A percentile compares a stretch with the other conserved stretches of the same genome.
phyloP scores from a whole-genome alignment of 73 alveolate genomes.

The Tetrahymena borealis region DNA sequence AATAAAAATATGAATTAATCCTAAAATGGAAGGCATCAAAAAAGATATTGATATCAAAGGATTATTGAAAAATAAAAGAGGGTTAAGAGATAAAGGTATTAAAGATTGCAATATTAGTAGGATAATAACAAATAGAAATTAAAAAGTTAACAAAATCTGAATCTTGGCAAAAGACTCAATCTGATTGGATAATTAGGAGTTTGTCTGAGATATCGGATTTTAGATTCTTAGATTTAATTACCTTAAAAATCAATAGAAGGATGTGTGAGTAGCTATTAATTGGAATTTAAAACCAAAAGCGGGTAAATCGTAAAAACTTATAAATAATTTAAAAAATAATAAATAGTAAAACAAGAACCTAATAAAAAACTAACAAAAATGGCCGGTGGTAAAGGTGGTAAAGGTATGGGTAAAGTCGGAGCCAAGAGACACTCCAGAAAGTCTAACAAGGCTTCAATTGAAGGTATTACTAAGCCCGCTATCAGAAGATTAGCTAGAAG shows the following conservation, averaged over 20 bases:
- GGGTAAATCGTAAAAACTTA: neutral
- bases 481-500: conserved; percentile 90
- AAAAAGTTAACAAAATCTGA: neutral
- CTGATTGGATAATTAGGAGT: neutral
- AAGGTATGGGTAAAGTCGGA: conserved; percentile 59
- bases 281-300: neutral
- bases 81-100: too few species aligned
- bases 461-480: conserved; percentile 83
- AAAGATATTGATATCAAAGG: too few species aligned
- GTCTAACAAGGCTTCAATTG: conserved; percentile 59
- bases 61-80: too few species aligned
- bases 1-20: too few species aligned
- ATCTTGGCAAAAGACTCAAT: neutral
- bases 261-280: too few species aligned
- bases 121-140: neutral
- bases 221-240: neutral
- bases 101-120: neutral
- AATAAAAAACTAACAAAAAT: conserved; percentile 13
- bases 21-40: too few species aligned
- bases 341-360: neutral
- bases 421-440: conserved; percentile 62
- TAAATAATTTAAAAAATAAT: neutral
- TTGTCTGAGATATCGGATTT: neutral
- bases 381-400: conserved; percentile 55
- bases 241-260: too few species aligned